These are phyloP conservation scores for Pyrenula aspistea DNA, from an alignment of 495 filamentous ascomycete species.

Conservation along the genomic window DNA sequence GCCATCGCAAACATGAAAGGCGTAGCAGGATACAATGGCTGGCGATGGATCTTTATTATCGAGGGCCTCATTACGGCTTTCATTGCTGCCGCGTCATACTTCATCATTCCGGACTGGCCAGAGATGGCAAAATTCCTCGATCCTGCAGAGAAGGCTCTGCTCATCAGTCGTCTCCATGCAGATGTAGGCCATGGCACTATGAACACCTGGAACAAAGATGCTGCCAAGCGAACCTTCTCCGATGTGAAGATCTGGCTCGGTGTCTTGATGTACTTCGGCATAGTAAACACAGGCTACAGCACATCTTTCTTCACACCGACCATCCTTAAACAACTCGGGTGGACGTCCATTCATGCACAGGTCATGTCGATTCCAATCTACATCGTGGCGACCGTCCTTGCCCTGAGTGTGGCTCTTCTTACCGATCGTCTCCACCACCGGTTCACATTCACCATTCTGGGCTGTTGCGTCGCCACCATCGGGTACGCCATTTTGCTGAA, in stretches of 20 bases:
- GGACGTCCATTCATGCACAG: constrained; percentile 34
- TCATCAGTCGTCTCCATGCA: constrained; percentile 26
- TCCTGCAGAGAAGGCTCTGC: constrained; percentile 27
- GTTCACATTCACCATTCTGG: constrained; percentile 36
- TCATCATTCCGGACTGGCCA: constrained; percentile 47
- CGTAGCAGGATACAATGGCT: constrained; percentile 28
- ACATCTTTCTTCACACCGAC: constrained; percentile 43
- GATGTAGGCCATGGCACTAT: constrained; percentile 33
- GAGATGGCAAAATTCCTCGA: constrained; percentile 36
- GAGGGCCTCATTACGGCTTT: constrained; percentile 43
- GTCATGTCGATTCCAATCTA: constrained; percentile 47
- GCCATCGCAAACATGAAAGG: constrained; percentile 45
- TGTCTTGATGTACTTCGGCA: constrained; percentile 36
- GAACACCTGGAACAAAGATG: constrained; percentile 33
- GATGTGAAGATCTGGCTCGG: constrained; percentile 48
- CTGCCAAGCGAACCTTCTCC: constrained; percentile 29
- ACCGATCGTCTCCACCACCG: constrained; percentile 38
- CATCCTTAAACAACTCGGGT: constrained; percentile 45
- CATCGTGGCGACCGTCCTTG: constrained; percentile 31
- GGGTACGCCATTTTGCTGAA: constrained; percentile 39
- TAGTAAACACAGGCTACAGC: constrained; percentile 37
- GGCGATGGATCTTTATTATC: constrained; percentile 61
- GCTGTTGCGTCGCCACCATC: constrained; percentile 31
- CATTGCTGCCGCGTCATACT: constrained; percentile 31
- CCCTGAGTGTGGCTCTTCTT: constrained; percentile 28